A percentile compares a stretch with the other conserved stretches of the same genome.
These are phyloP conservation scores for Fraxinus sp. DNA, from an alignment of 305 asterid species.

Conservation along the genomic window DNA sequence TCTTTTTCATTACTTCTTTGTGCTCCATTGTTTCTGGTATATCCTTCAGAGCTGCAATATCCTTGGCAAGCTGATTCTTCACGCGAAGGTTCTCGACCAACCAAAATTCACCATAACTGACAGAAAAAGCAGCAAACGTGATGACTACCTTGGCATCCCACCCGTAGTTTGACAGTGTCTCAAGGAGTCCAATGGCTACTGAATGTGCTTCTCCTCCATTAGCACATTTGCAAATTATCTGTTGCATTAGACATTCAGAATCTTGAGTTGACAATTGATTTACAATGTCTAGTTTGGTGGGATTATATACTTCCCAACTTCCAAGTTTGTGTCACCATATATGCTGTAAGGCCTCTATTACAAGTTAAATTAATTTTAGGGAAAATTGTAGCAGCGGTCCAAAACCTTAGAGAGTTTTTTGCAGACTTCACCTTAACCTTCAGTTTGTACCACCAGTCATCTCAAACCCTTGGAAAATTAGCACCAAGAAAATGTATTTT, in stretches of 20 bases:
- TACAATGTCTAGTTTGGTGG: not conserved
- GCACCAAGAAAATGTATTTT: too few relatives aligned
- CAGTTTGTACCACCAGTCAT: too few relatives aligned
- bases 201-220: conserved; percentile 70
- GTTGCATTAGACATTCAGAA: conserved; percentile 12
- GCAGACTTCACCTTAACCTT: too few relatives aligned
- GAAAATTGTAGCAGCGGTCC: too few relatives aligned
- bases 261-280: not conserved
- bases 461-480: too few relatives aligned
- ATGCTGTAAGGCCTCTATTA: not conserved
- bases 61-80: conserved; percentile 59
- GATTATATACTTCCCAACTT: not conserved
- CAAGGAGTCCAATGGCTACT: conserved; percentile 62
- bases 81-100: conserved; percentile 67
- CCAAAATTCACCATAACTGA: conserved; percentile 87
- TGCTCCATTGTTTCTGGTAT: conserved; percentile 59
- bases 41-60: conserved; percentile 73
- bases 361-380: not conserved
- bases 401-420: too few relatives aligned
- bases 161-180: conserved; percentile 53
- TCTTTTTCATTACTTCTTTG: conserved; percentile 36
- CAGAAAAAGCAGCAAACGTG: conserved; percentile 71
- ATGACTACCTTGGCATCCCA: conserved; percentile 88
- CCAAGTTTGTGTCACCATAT: not conserved
- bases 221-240: conserved; percentile 64